These are phyloP conservation scores for Aspergillus hancockii DNA, from an alignment of 495 filamentous ascomycete species.

Conservation along the genomic window DNA sequence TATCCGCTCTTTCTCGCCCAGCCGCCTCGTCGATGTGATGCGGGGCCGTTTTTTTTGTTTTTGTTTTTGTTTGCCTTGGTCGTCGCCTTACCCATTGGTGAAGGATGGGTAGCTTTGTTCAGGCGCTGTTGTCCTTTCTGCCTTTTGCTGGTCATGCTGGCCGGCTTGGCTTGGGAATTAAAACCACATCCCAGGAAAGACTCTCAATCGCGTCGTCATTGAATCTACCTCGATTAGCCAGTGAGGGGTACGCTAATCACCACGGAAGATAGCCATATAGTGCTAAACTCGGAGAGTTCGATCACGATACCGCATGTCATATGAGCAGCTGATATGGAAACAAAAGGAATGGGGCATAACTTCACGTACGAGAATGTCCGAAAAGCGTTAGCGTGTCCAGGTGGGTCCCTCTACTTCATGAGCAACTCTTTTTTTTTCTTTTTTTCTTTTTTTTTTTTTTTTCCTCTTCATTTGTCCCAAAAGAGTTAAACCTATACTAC, in stretches of 20 bases:
- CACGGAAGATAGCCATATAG: background rate
- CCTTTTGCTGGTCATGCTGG: background rate
- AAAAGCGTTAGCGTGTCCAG: background rate
- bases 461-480: background rate
- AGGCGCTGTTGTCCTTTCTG: background rate
- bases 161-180: no score
- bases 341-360: background rate
- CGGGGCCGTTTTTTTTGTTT: background rate
- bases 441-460: background rate
- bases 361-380: background rate
- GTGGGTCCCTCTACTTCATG: background rate
- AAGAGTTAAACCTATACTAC: background rate
- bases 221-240: no score
- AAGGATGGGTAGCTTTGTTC: background rate
- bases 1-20: background rate
- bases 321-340: slow-evolving; percentile 1
- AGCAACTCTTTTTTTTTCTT: background rate
- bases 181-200: no score
- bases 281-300: background rate
- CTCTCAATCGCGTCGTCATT: no score
- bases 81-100: background rate
- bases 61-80: background rate
- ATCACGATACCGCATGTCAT: background rate
- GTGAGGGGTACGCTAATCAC: no score
- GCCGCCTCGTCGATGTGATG: background rate